Evolutionary conservation across 371 early-diverging fungal species (phyloP).

Genomic region (Capillidium rhysosporum): DNA sequence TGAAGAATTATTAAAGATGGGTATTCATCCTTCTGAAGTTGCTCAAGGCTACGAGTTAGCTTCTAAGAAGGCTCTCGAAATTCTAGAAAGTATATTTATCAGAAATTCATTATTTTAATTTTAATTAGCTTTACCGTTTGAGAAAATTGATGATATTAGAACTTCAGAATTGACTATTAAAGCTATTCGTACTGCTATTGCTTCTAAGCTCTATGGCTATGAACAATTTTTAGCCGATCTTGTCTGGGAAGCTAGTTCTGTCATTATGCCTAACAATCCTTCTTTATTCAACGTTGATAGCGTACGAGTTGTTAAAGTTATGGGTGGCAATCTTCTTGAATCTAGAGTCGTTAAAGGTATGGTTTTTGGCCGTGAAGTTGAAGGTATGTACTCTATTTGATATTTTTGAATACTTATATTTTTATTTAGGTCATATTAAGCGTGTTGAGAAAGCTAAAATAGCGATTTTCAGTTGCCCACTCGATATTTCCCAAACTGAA

Average conservation of each 20-base stretch:
- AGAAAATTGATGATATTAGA: constrained; percentile 31
- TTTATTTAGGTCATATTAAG: constrained; percentile 17
- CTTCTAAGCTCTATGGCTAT: constrained; percentile 86
- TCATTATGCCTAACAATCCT: constrained; percentile 79
- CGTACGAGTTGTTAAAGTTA: constrained; percentile 92
- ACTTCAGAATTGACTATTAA: constrained; percentile 37
- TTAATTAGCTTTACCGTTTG: constrained; percentile 37
- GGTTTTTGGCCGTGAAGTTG: constrained; percentile 95
- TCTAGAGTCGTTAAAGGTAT: constrained; percentile 89
- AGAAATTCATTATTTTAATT: neutral
- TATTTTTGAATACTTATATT: neutral
- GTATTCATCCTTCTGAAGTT: constrained; percentile 84
- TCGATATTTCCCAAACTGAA: constrained; percentile 95
- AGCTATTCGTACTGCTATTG: constrained; percentile 56
- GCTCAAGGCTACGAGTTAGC: constrained; percentile 89
- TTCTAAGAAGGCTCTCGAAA: constrained; percentile 54
- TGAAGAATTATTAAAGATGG: constrained; percentile 79
- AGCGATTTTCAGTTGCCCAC: constrained; percentile 91
- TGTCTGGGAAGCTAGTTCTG: constrained; percentile 67
- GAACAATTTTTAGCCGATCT: constrained; percentile 68
- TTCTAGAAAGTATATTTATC: constrained; percentile 42
- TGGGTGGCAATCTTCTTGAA: constrained; percentile 86
- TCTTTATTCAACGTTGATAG: constrained; percentile 84
- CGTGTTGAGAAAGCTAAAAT: constrained; percentile 70
- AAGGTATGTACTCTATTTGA: constrained; percentile 24